Evolutionary conservation across 2,329 filamentous ascomycete genomes (phyloP), one percentile per base, ranked within the genome.

Genomic region (Fusarium dlaminii): DNA sequence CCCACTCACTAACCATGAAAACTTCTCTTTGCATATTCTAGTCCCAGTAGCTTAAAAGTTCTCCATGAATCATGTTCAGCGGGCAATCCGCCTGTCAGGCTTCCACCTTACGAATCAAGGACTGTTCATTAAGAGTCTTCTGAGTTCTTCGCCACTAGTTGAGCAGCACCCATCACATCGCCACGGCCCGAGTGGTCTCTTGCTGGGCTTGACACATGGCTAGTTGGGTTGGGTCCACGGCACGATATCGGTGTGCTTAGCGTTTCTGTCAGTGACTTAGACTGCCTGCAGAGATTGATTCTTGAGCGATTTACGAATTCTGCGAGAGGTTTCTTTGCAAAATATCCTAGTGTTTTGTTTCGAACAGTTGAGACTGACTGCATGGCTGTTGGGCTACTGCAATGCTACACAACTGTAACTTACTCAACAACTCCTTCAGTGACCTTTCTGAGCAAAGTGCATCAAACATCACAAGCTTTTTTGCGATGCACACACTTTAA

Each of bases 401-500:
- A 59, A 46, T 46, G 49, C 54, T 15, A 51, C 40, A 34, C 32
- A 58, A 49, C 36, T 7, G 1, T 40, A 32, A 40, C 32, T 40
- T 29, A 40, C 32, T 58, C 56, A 66, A 48, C 57, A 43, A 36
- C 30, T 20, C 30, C 32, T n/a, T 24, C 13, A 15, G 14, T 34
- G n/a, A 36, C 8, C 11, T 11, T 45, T 32, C 30, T 22, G 6
- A 37, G 18, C 6, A 37, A 14, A 13, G 4, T 13, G 20, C 11
- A 27, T 24, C 17, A 9, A 40, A 39, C 17, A 22, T 34, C 36
- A 61, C 43, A 56, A 54, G 29, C 59, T 30, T 60, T 36, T 40
- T 3, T 32, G 39, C 24, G 42, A 68, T 74, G 71, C 71, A 74
- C 39, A 74, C 71, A 73, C 71, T 74, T 61, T 55, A 63, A 51